Evolutionary conservation across 179 eudicot genomes (phyloP).

Genomic region (Patellifolia procumbens): DNA sequence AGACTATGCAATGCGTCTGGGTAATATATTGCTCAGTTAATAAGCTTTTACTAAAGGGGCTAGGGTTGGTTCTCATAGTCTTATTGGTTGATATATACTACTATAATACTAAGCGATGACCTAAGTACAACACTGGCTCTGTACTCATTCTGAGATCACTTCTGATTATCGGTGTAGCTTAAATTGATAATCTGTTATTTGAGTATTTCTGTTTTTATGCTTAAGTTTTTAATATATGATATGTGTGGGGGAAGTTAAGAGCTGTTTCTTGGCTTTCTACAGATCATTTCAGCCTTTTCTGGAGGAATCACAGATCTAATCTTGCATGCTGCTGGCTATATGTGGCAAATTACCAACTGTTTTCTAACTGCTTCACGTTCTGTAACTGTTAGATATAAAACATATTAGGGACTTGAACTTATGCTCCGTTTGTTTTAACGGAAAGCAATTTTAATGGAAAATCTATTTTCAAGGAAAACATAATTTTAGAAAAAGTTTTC

Average conservation of each 20-base stretch:
- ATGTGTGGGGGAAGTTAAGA: conserved; percentile 8
- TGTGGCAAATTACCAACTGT: conserved; percentile 92
- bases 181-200: conserved; percentile 15
- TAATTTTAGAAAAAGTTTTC: no score
- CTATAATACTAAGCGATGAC: neutral
- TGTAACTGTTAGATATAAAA: conserved; percentile 51
- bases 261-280: conserved; percentile 39
- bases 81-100: neutral
- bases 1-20: neutral
- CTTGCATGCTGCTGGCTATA: conserved; percentile 85
- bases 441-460: no score
- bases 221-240: neutral
- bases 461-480: no score
- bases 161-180: conserved; percentile 1
- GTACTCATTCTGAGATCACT: neutral
- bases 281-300: conserved; percentile 93
- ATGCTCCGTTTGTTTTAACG: no score
- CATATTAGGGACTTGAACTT: neutral
- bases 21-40: neutral
- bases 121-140: conserved; percentile 1
- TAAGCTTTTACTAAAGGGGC: neutral
- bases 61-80: neutral
- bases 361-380: conserved; percentile 97
- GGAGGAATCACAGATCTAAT: conserved; percentile 97
- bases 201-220: neutral